Conservation (phyloP, 2,329 filamentous ascomycete species). For the Aspergillus quadrilineatus region DNA sequence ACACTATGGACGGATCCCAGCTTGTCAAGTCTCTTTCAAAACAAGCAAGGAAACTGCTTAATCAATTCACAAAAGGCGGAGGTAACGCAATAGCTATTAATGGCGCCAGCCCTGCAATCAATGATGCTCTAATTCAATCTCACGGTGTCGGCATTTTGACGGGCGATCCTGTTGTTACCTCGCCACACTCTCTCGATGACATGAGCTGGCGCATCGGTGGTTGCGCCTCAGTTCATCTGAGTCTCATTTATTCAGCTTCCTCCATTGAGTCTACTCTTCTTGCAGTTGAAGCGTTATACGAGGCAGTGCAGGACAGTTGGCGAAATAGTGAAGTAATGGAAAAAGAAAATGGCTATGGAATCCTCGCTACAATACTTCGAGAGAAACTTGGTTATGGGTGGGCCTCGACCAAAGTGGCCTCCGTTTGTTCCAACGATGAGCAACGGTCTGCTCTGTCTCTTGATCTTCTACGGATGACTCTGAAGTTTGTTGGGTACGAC, state of each 20-base stretch:
- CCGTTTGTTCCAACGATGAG: constrained; percentile 37
- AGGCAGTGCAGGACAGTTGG: constrained; percentile 87
- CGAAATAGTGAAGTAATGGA: constrained; percentile 98
- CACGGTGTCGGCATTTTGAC: constrained; percentile 80
- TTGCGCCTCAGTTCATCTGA: constrained; percentile 79
- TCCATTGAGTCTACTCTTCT: constrained; percentile 70
- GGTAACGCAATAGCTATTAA: constrained; percentile 83
- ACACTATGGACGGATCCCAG: constrained; percentile 68
- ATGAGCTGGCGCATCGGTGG: constrained; percentile 91
- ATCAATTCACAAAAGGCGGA: constrained; percentile 68
- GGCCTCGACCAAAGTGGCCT: constrained; percentile 46
- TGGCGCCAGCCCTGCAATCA: constrained; percentile 79
- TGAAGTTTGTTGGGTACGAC: constrained; percentile 87
- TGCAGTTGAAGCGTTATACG: constrained; percentile 79
- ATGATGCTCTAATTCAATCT: constrained; percentile 78
- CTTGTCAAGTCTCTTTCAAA: constrained; percentile 75
- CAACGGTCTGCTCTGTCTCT: constrained; percentile 55
- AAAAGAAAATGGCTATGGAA: constrained; percentile 87
- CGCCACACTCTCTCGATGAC: constrained; percentile 84
- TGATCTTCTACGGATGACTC: constrained; percentile 70
- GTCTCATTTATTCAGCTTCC: constrained; percentile 74
- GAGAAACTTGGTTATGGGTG: constrained; percentile 63
- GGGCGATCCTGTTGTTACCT: constrained; percentile 76
- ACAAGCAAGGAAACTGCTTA: constrained; percentile 65
- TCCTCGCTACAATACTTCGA: constrained; percentile 77